Evolutionary conservation across 306 rosid species (phyloP).

Genomic region (Morella rubra): DNA sequence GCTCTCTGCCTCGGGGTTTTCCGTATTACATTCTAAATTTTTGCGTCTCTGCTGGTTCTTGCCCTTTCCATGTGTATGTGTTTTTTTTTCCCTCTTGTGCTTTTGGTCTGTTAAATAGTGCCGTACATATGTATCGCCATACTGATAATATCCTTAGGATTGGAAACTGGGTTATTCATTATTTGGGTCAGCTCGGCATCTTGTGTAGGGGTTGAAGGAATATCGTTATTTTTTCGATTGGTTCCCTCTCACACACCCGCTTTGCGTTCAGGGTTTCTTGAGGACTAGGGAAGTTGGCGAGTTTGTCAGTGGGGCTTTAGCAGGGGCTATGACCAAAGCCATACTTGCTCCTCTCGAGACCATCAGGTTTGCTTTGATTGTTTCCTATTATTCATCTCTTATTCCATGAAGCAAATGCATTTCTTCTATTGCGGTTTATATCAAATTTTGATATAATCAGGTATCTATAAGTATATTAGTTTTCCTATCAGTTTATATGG

Average conservation of each 20-base stretch:
- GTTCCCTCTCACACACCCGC: background rate
- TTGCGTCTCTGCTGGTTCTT: background rate
- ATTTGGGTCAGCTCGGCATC: background rate
- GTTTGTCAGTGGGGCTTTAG: slow-evolving; percentile 86
- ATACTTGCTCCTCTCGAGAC: slow-evolving; percentile 98
- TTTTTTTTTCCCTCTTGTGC: too few species aligned
- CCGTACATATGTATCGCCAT: too few species aligned
- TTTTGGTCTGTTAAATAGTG: too few species aligned
- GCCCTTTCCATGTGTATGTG: background rate
- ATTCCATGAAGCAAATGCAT: background rate
- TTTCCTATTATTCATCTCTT: background rate
- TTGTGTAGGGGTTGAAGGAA: background rate
- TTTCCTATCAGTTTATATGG: background rate
- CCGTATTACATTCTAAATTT: background rate
- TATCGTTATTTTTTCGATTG: background rate
- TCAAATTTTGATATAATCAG: background rate
- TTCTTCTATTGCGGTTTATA: background rate
- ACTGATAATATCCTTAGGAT: too few species aligned
- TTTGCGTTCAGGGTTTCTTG: slow-evolving; percentile 53
- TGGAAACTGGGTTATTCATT: too few species aligned
- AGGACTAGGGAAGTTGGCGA: slow-evolving; percentile 78
- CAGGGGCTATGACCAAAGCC: slow-evolving; percentile 99
- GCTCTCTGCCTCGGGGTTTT: background rate
- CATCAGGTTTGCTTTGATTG: slow-evolving; percentile 57
- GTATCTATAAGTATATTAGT: background rate